Conservation (phyloP, 805 yeast species). For the Komagataella populi region DNA sequence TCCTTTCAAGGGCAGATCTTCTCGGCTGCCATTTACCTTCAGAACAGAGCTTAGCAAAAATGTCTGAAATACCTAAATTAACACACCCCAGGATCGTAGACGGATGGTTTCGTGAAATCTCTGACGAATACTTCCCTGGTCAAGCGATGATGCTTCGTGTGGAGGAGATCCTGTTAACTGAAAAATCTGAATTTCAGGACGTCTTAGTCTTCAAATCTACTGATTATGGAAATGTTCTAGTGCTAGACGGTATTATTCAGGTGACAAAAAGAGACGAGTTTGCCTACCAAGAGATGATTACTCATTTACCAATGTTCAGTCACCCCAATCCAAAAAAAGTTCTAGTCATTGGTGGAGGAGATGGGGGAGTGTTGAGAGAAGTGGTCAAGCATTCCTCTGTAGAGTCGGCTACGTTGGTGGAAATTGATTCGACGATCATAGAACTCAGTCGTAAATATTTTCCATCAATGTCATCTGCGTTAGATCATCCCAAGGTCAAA, state of each 20-base stretch:
- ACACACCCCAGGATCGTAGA: conserved; percentile 52
- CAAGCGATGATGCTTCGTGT: conserved; percentile 91
- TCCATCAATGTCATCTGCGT: conserved; percentile 79
- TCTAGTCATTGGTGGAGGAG: conserved; percentile 96
- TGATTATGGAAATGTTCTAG: conserved; percentile 90
- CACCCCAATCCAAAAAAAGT: conserved; percentile 93
- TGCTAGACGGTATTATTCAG: conserved; percentile 89
- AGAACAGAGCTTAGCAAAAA: neutral
- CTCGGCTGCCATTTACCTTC: neutral
- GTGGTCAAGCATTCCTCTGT: conserved; percentile 78
- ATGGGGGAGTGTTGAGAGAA: conserved; percentile 96
- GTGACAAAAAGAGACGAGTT: conserved; percentile 96
- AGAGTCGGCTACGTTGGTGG: conserved; percentile 85
- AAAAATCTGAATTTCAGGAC: conserved; percentile 84
- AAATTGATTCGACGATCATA: conserved; percentile 90
- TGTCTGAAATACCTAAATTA: conserved; percentile 15
- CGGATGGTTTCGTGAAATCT: conserved; percentile 95
- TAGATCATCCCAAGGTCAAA: conserved; percentile 77
- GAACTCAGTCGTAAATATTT: conserved; percentile 74
- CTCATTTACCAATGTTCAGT: conserved; percentile 84
- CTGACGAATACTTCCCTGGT: conserved; percentile 98
- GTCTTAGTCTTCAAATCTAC: conserved; percentile 87
- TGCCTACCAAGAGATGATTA: conserved; percentile 96
- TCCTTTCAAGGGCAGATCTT: neutral
- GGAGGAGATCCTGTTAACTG: conserved; percentile 74